Evolutionary conservation across 176 grass and related monocot genomes (phyloP), one percentile per base, ranked within the genome.

Genomic region (Hyparrhenia diplandra): DNA sequence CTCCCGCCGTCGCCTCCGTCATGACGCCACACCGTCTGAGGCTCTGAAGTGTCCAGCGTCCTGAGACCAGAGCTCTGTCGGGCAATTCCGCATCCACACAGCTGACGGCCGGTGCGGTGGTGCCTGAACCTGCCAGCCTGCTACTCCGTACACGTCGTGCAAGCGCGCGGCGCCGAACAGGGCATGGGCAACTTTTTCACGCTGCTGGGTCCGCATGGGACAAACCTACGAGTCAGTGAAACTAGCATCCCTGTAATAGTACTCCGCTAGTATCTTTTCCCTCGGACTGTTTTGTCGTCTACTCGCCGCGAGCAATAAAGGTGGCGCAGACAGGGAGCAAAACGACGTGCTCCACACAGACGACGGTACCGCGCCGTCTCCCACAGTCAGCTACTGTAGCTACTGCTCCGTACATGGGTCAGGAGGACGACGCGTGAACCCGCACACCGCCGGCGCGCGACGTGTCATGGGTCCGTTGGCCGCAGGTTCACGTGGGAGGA

Each of bases 401-500:
- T 2, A 10, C 0, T 10, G 10, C 0, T 10, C 4, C 4, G 45
- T 1, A 14, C 46, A 5, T 16, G 3, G 43, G 43, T 5, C 45
- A 16, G 47, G 17, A 51, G 5, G 46, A 20, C 55, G n/a, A 17
- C 25, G 29, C 1, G 31, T 17, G 27, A 23, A 17, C 16, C 1
- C 59, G 6, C 4, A 41, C 13, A 4, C 2, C 28, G 60, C 24
- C 35, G 52, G 52, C 20, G 1, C 1, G 1, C 13, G 64, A 76
- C 71, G 83, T 82, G 78, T 82, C 83, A 84, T 47, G 23, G 46
- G 3, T 6, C n/a, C 0, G 71, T 71, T 66, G 66, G 65, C 5
- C 20, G n/a, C 32, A 0, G 32, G 71, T 85, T 86, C 78, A 82
- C 73, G 83, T 89, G 73, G 49, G 87, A 49, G 84, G 54, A 70